A percentile compares a stretch with the other conserved stretches of the same genome.
These are phyloP conservation scores for Chlorella sp. DNA, from an alignment of 139 green algal species.

Conservation along the genomic window DNA sequence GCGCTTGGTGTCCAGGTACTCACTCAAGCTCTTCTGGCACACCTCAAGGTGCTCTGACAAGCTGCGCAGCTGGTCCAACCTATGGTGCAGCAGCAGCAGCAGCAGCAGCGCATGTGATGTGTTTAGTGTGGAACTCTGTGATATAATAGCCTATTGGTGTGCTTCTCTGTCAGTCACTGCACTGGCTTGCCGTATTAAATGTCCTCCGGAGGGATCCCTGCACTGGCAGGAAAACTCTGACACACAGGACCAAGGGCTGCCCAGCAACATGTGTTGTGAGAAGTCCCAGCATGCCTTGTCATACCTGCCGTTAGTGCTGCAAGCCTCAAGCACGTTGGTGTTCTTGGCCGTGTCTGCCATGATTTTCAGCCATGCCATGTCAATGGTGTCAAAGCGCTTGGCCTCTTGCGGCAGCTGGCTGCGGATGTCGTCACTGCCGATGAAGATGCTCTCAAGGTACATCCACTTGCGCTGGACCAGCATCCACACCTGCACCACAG, in stretches of 20 bases:
- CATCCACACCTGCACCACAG: slow-evolving; percentile 58
- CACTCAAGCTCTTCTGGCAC: slow-evolving; percentile 75
- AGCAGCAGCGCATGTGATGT: too few species aligned
- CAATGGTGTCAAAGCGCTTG: slow-evolving; percentile 76
- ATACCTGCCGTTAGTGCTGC: slow-evolving; percentile 50
- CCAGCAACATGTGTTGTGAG: too few species aligned
- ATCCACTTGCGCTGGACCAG: slow-evolving; percentile 79
- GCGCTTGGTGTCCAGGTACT: slow-evolving; percentile 83
- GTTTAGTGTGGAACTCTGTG: too few species aligned
- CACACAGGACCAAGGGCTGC: too few species aligned
- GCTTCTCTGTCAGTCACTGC: too few species aligned
- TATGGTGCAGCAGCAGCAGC: too few species aligned
- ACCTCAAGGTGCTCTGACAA: slow-evolving; percentile 63
- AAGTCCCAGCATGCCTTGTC: too few species aligned
- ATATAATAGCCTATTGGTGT: too few species aligned
- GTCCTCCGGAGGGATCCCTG: too few species aligned
- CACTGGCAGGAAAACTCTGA: too few species aligned
- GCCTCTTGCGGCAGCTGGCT: slow-evolving; percentile 77
- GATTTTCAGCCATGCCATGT: slow-evolving; percentile 70
- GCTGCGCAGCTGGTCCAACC: too few species aligned
- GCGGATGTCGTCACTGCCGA: slow-evolving; percentile 74
- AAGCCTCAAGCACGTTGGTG: slow-evolving; percentile 68
- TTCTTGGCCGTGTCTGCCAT: slow-evolving; percentile 73
- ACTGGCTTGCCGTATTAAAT: too few species aligned
- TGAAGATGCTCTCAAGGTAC: slow-evolving; percentile 82